Evolutionary conservation across 129 eudicot genomes (phyloP).

Genomic region (Centella asiatica): DNA sequence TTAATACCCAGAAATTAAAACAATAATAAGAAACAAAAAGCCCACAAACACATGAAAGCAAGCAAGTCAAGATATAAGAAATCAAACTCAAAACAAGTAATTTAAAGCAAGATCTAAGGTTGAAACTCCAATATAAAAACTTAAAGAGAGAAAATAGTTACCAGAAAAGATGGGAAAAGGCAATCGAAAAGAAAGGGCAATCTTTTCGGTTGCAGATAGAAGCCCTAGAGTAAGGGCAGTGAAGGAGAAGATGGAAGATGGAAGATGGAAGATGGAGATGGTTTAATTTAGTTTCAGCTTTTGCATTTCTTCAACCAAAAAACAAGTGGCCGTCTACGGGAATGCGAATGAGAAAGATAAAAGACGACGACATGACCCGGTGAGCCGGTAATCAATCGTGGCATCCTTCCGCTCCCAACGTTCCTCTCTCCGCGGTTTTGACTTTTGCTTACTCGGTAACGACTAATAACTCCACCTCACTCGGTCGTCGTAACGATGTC

Average conservation of each 20-base stretch:
- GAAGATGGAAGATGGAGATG: too few species aligned
- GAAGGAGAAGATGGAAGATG: too few species aligned
- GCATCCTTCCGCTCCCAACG: neutral
- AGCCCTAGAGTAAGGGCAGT: too few species aligned
- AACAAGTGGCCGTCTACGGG: neutral
- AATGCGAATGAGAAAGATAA: neutral
- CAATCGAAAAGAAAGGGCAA: neutral
- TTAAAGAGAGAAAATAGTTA: too few species aligned
- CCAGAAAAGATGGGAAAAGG: neutral
- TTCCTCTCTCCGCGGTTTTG: constrained; percentile 9
- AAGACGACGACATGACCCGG: constrained; percentile 1
- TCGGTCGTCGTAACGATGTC: too few species aligned
- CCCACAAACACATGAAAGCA: neutral
- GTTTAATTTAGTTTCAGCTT: too few species aligned
- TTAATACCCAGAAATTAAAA: neutral
- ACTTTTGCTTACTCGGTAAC: too few species aligned
- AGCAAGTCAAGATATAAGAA: neutral
- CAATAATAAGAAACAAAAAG: neutral
- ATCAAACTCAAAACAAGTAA: neutral
- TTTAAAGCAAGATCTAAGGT: constrained; percentile 9
- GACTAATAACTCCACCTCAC: too few species aligned
- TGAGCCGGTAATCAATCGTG: constrained; percentile 10
- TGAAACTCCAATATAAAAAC: neutral
- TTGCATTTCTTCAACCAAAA: neutral
- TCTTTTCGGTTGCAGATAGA: too few species aligned